Percentiles rank a stretch among this genome's conserved stretches.
Evolutionary conservation across 139 green algal genomes (phyloP).

Genomic region (Trebouxia sp.): DNA sequence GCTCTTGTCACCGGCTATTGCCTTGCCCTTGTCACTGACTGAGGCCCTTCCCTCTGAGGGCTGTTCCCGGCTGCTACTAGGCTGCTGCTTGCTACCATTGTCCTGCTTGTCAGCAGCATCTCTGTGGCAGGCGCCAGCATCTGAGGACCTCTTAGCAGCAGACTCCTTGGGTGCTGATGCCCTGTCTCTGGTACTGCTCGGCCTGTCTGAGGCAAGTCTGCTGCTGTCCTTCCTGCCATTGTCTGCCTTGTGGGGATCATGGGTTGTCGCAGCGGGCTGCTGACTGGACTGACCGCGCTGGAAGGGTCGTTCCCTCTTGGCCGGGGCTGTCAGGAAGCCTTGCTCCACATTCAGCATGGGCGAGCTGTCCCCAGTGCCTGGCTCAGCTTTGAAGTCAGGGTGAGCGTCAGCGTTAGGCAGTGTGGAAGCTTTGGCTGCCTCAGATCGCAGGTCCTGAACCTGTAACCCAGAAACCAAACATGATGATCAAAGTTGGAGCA

Average conservation of each 20-base stretch:
- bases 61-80: no score
- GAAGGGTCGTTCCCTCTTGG: not conserved
- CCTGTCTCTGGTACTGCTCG: not conserved
- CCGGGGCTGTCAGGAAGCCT: not conserved
- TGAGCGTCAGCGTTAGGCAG: not conserved
- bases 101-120: no score
- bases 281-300: not conserved
- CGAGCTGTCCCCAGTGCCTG: not conserved
- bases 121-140: no score
- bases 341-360: not conserved
- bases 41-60: no score
- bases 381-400: not conserved
- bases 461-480: no score
- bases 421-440: not conserved
- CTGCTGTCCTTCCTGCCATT: not conserved
- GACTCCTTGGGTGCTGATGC: no score
- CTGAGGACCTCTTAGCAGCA: no score
- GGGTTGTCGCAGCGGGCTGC: not conserved
- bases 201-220: not conserved
- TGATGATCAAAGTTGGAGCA: not conserved
- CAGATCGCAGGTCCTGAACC: not conserved
- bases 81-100: no score
- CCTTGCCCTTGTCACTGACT: not conserved
- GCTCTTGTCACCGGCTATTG: not conserved
- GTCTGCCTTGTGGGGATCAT: not conserved